phyloP scores from a whole-genome alignment of 352 stramenopile species.

The Globisporangium mamillatum region DNA sequence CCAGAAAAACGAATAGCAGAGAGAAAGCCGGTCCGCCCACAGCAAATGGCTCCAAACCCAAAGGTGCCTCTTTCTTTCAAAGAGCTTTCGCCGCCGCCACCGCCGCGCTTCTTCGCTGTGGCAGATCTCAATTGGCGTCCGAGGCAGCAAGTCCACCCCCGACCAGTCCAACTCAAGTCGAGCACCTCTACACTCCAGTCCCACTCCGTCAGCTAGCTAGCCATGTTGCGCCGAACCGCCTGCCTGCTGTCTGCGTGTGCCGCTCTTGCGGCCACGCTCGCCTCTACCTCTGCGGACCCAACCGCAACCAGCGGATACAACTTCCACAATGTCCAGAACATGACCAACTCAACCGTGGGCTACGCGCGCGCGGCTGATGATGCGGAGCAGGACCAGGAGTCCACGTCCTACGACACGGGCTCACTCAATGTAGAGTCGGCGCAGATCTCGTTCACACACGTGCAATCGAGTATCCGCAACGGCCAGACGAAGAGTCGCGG shows the following conservation, averaged over 20 bases:
- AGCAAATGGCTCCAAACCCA: background rate
- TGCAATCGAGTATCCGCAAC: conserved; percentile 59
- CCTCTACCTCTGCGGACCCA: background rate
- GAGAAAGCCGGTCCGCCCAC: background rate
- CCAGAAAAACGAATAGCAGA: background rate
- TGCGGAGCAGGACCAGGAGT: background rate
- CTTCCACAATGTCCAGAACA: background rate
- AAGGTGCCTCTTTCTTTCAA: background rate
- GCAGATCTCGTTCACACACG: conserved; percentile 23
- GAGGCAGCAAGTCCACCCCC: background rate
- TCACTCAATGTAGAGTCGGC: background rate
- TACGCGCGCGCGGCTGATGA: background rate
- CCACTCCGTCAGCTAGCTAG: background rate
- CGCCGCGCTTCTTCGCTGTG: background rate
- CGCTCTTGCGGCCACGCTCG: background rate
- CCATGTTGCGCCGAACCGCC: background rate
- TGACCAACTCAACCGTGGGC: background rate
- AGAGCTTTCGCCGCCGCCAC: background rate
- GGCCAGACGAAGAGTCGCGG: conserved; percentile 45
- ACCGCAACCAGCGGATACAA: background rate
- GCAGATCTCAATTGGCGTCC: background rate
- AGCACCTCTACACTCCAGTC: background rate
- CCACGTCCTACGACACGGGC: background rate
- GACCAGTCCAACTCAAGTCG: background rate
- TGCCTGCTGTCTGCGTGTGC: background rate